Evolutionary conservation across 805 yeast species (phyloP).

Genomic region (Scheffersomyces ergatensis): DNA sequence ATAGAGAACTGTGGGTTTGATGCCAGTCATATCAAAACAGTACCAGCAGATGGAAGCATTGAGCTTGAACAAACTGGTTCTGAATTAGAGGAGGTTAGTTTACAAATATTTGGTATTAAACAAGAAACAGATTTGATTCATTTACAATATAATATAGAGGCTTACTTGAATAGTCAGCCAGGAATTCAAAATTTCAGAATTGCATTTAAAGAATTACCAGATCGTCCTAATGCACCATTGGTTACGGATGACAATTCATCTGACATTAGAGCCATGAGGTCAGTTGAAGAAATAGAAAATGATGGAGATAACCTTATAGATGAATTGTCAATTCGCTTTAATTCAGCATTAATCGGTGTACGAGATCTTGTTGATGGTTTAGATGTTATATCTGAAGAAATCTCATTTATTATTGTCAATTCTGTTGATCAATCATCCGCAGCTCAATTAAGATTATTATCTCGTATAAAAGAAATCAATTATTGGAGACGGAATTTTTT

Average conservation of each 20-base stretch:
- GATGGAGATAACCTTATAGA: constrained; percentile 17
- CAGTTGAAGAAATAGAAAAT: constrained; percentile 13
- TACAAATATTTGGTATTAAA: constrained; percentile 33
- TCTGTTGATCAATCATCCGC: constrained; percentile 52
- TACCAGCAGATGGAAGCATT: not conserved
- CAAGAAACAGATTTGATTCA: constrained; percentile 22
- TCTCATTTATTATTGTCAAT: constrained; percentile 47
- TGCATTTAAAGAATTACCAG: constrained; percentile 13
- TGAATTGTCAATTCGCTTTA: constrained; percentile 45
- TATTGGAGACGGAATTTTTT: constrained; percentile 65
- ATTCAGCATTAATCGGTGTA: constrained; percentile 54
- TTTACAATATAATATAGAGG: constrained; percentile 40
- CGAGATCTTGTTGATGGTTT: constrained; percentile 54
- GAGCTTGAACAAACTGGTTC: not conserved
- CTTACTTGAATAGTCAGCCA: constrained; percentile 27
- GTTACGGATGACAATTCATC: constrained; percentile 13
- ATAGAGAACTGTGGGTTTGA: constrained; percentile 61
- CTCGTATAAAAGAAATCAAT: constrained; percentile 67
- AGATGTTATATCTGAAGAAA: constrained; percentile 48
- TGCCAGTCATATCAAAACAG: constrained; percentile 8
- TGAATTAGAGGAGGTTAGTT: constrained; percentile 24
- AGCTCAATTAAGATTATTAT: constrained; percentile 66
- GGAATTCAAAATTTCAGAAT: constrained; percentile 27
- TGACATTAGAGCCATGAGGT: constrained; percentile 11
- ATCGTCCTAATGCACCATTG: constrained; percentile 3